Evolutionary conservation across 2,329 filamentous ascomycete species (phyloP), one percentile per base, ranked within the genome.

Genomic region (Fusarium lateritium): DNA sequence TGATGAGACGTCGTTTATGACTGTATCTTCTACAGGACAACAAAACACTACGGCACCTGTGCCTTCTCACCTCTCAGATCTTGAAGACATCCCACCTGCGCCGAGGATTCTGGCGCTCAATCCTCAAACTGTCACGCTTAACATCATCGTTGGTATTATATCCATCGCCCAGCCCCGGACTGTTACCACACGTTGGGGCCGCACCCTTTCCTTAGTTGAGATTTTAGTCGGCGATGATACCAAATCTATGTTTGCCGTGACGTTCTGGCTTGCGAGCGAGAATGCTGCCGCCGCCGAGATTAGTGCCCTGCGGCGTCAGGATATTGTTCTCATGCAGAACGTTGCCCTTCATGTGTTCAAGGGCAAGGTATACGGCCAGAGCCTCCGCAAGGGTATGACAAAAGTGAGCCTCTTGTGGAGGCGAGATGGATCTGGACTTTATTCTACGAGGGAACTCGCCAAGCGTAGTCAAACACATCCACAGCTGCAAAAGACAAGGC

Each of bases 191-290:
- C 85, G 87, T 39, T 90, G 87, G 81, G 88, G 90, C 26, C 79
- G 81, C 13, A 83, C 83, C 8, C 84, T 91, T 52, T 87, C 92
- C 7, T 84, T 97, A 5, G 82, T 95, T 40, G 94, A 97, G 78
- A 79, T 96, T 3, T 83, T 94, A 2, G 89, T 98, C 2, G 94
- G 92, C 7, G 95, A 98, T 77, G 92, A 97, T 52, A 97, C 94
- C 0, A 88, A 86, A 67, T 88, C 92, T 0, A 92, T 91, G 4
- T 97, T 98, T 79, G 88, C 86, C 28, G 84, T 98, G 56, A 94
- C 92, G 4, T 94, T 97, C 77, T 98, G 95, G 95, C 82, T 97
- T 3, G 80, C 85, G 6, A 69, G 67, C 5, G 68, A 82, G 73
- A 40, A 77, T 82, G 62, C 78, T 5, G 62, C 54, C 0, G 65